Base-by-base conservation (phyloP, 805 yeast genomes). In the Lipomyces japonicus region DNA sequence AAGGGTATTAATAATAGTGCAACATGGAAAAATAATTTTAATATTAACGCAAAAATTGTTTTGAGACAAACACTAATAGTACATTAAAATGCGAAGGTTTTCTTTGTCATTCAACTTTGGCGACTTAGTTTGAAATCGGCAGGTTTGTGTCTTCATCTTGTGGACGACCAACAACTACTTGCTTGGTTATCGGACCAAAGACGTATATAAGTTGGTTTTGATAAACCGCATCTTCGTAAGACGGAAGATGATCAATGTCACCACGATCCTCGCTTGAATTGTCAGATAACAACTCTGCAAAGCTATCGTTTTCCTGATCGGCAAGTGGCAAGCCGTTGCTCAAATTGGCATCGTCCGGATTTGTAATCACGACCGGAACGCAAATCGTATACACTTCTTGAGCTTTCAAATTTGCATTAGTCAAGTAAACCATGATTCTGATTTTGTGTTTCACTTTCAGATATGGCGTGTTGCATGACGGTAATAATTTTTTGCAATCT, bases 211-310 rank as follows among this genome's bases (percentile, higher is more conserved):
- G 34, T 23, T 49, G 49, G 25, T 34, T 49, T 16, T 49, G 45
- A 14, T 24, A 19, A 18, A 49, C 40, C 9, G 53, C 49, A 22
- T 49, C 53, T 14, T 39, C 43, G 28, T 49, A 49, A 16, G 45
- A 28, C 21, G 53, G 53, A 21, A 49, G 36, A 19, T 22, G 34
- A 31, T 39, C 25, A n/a, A 4, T n/a, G 6, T 36, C 24, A 4
- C 10, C 35, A 19, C 31, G 42, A 3, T 16, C 4, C 12, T 19
- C 19, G 24, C 10, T 18, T 10, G n/a, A 4, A n/a, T n/a, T 30
- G 34, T n/a, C 21, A 18, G 36, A 22, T 28, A 31, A 14, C 18
- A 37, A 28, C 18, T 31, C 44, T 21, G 35, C 36, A 31, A 32
- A 24, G n/a, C 26, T 19, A n/a, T 31, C 40, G 22, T 43, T 23